phyloP scores from a whole-genome alignment of 306 rosid species.

The Citrullus mucosospermus region DNA sequence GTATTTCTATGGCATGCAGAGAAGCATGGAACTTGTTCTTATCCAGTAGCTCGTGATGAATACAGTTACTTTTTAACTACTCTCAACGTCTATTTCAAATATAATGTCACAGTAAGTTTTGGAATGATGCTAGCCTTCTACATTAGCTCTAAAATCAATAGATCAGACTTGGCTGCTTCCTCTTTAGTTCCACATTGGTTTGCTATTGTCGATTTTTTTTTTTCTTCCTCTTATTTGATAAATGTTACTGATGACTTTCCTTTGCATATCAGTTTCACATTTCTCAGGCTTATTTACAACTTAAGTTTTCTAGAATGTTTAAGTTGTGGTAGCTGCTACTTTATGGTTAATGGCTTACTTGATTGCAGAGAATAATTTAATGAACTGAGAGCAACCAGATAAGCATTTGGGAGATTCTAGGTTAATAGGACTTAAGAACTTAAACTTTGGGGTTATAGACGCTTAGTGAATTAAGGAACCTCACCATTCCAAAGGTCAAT shows the following conservation, averaged over 20 bases:
- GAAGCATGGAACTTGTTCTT: constrained; percentile 91
- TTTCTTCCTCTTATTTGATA: background rate
- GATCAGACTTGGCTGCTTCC: background rate
- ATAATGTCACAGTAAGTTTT: constrained; percentile 82
- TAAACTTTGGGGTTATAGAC: background rate
- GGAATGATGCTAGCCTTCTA: background rate
- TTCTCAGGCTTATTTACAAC: too few species aligned
- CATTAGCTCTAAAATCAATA: background rate
- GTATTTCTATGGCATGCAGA: constrained; percentile 39
- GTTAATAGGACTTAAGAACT: background rate
- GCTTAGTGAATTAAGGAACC: too few species aligned
- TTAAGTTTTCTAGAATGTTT: background rate
- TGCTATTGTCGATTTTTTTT: background rate
- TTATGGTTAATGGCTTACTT: background rate
- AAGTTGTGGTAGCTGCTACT: background rate
- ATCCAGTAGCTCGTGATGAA: constrained; percentile 59
- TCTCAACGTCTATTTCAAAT: constrained; percentile 66
- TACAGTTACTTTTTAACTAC: constrained; percentile 56
- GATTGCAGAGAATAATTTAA: background rate
- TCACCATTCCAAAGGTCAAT: background rate
- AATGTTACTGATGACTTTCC: background rate
- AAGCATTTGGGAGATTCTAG: background rate
- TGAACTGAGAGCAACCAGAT: background rate
- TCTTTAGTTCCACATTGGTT: background rate
- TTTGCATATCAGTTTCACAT: background rate